Evolutionary conservation across 495 filamentous ascomycete species (phyloP).

Genomic region (Penicillium mononematosum): DNA sequence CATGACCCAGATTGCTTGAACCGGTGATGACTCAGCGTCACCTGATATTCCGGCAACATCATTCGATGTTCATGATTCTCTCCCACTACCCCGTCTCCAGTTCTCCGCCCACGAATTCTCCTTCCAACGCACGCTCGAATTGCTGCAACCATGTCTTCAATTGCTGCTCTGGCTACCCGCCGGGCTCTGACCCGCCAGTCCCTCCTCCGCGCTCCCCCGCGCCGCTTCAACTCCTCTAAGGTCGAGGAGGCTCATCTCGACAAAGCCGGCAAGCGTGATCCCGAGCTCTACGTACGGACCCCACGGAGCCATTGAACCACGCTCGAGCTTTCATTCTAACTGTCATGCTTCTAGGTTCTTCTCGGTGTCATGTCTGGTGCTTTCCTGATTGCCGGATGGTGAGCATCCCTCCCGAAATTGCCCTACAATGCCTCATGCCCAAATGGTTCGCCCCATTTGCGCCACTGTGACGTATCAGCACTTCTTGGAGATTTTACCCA

Average conservation of each 20-base stretch:
- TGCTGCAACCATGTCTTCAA: constrained; percentile 51
- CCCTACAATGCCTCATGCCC: constrained; percentile 35
- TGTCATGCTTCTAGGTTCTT: constrained; percentile 61
- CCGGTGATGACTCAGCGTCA: constrained; percentile 32
- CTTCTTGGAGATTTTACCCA: not conserved
- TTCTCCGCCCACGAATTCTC: constrained; percentile 19
- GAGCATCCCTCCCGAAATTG: constrained; percentile 25
- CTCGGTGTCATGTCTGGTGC: constrained; percentile 87
- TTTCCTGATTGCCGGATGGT: constrained; percentile 82
- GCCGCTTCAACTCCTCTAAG: constrained; percentile 48
- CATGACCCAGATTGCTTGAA: constrained; percentile 10
- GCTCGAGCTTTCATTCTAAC: constrained; percentile 20
- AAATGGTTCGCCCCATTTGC: constrained; percentile 12
- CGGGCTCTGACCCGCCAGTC: constrained; percentile 50
- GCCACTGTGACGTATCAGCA: constrained; percentile 15
- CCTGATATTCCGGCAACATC: constrained; percentile 34
- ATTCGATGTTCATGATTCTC: constrained; percentile 37
- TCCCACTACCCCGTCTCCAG: constrained; percentile 27
- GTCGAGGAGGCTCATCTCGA: constrained; percentile 52
- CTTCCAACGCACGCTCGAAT: constrained; percentile 21
- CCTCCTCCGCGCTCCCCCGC: constrained; percentile 41
- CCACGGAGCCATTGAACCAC: constrained; percentile 16
- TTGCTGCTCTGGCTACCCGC: constrained; percentile 52
- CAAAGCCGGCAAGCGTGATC: constrained; percentile 70
- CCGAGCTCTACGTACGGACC: constrained; percentile 72